phyloP scores from a whole-genome alignment of 352 stramenopile species.

The Phytopythium delawarense region DNA sequence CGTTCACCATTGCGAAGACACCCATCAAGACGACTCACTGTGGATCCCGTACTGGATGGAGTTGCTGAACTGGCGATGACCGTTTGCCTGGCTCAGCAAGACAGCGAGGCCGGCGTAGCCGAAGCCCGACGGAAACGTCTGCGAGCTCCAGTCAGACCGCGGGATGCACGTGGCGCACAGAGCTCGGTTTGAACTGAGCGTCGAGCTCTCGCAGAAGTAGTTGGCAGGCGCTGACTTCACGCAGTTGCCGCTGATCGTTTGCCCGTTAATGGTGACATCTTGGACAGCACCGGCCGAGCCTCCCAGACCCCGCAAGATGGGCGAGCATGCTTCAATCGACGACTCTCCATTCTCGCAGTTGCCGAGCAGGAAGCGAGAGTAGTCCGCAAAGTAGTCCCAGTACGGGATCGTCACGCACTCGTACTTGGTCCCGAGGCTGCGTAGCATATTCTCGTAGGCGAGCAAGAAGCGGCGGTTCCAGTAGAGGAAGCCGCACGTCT shows the following conservation, averaged over 20 bases:
- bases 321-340: slow-evolving; percentile 30
- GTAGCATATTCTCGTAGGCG: slow-evolving; percentile 54
- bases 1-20: not conserved
- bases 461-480: slow-evolving; percentile 48
- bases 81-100: slow-evolving; percentile 20
- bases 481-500: slow-evolving; percentile 44
- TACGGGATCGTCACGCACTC: slow-evolving; percentile 49
- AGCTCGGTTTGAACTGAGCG: slow-evolving; percentile 12
- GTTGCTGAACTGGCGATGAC: slow-evolving; percentile 27
- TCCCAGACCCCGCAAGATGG: slow-evolving; percentile 32
- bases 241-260: slow-evolving; percentile 18
- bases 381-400: slow-evolving; percentile 58
- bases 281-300: slow-evolving; percentile 17
- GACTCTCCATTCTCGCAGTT: slow-evolving; percentile 16
- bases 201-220: slow-evolving; percentile 39
- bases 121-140: slow-evolving; percentile 38
- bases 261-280: slow-evolving; percentile 26
- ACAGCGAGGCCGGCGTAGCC: slow-evolving; percentile 25
- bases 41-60: slow-evolving; percentile 44
- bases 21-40: slow-evolving; percentile 21
- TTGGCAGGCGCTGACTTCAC: slow-evolving; percentile 20
- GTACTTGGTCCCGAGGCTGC: slow-evolving; percentile 26
- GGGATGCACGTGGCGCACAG: slow-evolving; percentile 33
- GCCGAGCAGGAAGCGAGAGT: slow-evolving; percentile 19
- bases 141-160: slow-evolving; percentile 26